Base-by-base conservation (phyloP, 2,329 filamentous ascomycete species). In the Dryadomyces quercivorus region DNA sequence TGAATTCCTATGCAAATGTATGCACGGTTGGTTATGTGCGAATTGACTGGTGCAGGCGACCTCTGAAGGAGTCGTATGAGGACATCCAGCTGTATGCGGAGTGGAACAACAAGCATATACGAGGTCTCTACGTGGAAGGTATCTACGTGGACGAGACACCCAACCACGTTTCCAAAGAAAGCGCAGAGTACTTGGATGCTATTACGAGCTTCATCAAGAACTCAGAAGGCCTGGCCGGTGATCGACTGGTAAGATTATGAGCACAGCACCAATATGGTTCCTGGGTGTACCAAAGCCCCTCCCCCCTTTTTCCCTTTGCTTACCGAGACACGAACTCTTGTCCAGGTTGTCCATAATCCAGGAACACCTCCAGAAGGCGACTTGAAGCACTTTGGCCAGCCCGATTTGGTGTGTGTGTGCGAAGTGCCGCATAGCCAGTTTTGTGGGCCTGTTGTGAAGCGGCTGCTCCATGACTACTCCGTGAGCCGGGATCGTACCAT, bases 111-210 rank as follows among this genome's bases (percentile, higher is more conserved):
- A 31, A 47, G 12, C 34, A 40, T 20, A 51, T 48, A 3, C 42
- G 26, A 2, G 57, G 57, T 5, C 51, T 59, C 16, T 57, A 54
- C 31, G 53, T 59, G 13, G 18, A 59, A 49, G 57, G 57, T 31
- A 56, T 59, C 51, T 59, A 51, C 34, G 26, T 59, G 12, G 57
- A 59, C 45, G 57, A 59, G 49, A 57, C 55, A 6, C 57, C 53
- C 34, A 59, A 59, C 40, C 57, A 59, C 20, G 43, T 52, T 9
- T 20, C 45, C 7, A 38, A 48, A 3, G 50, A 50, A 2, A n/a
- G 42, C 16, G 15, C 51, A 15, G 13, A 49, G n/a, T 55, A 54
- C 20, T 46, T 59, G 15, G 21, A 56, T 16, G 47, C 20, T 16
- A 31, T 48, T 15, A 42, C 15, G n/a, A n/a, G 22, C 7, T 48